phyloP scores from a whole-genome alignment of 371 early-diverging fungal species.

The Rhizoclosmatium hyalinum region DNA sequence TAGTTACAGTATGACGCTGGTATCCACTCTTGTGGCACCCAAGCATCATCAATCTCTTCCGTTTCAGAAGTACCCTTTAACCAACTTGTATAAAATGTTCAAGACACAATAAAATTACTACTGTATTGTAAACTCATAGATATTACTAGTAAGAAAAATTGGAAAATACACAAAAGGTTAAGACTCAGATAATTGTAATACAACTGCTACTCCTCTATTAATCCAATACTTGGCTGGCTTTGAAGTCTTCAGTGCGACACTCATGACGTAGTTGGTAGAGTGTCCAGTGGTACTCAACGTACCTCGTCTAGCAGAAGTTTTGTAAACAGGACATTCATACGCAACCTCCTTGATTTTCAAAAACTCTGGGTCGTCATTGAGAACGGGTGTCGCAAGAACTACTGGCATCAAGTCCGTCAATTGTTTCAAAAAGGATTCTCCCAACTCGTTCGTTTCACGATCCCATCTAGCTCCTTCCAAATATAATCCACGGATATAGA shows the following conservation, averaged over 20 bases:
- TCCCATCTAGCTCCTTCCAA: constrained; percentile 67
- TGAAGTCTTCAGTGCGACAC: constrained; percentile 47
- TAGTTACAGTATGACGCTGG: background rate
- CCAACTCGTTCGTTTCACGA: constrained; percentile 41
- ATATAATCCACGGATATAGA: constrained; percentile 62
- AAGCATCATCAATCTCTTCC: background rate
- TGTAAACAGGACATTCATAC: constrained; percentile 67
- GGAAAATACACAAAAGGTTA: background rate
- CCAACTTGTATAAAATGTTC: background rate
- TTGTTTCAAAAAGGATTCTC: constrained; percentile 53
- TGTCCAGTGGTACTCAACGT: constrained; percentile 67
- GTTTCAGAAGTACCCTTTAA: background rate
- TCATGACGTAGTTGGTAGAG: constrained; percentile 65
- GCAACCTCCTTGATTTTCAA: constrained; percentile 32
- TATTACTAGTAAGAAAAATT: too few species aligned
- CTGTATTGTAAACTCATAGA: too few species aligned
- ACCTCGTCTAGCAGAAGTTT: constrained; percentile 61
- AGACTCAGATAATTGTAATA: constrained; percentile 48
- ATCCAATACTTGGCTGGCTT: constrained; percentile 58
- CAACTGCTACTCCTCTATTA: constrained; percentile 58
- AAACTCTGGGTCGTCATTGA: constrained; percentile 48
- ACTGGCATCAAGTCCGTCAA: constrained; percentile 62
- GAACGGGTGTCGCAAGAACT: constrained; percentile 51
- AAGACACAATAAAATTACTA: too few species aligned
- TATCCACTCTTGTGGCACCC: background rate